Evolutionary conservation across 805 yeast species (phyloP).

Genomic region (Saccharomycopsis fibuligera): DNA sequence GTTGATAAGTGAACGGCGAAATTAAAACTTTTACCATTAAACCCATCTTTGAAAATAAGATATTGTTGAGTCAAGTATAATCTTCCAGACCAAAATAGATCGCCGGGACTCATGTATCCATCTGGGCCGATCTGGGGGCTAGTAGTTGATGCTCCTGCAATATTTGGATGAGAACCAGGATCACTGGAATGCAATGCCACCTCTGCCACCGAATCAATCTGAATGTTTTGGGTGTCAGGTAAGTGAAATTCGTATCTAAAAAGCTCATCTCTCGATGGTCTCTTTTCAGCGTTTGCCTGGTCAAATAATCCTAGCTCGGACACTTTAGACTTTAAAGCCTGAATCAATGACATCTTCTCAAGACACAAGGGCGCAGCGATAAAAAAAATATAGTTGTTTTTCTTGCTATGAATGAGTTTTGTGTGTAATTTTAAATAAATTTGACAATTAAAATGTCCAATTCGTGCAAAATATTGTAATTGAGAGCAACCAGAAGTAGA

Average conservation of each 20-base stretch:
- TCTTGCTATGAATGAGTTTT: too few species aligned
- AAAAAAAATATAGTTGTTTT: too few species aligned
- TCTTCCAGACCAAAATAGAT: conserved; percentile 49
- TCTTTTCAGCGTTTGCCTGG: conserved; percentile 24
- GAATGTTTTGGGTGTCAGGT: conserved; percentile 62
- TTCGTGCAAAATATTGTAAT: too few species aligned
- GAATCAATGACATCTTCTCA: conserved; percentile 17
- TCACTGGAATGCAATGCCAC: conserved; percentile 27
- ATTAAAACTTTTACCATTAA: conserved; percentile 61
- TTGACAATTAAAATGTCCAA: too few species aligned
- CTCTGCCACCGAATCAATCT: conserved; percentile 67
- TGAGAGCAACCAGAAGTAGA: too few species aligned
- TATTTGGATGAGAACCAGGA: not conserved
- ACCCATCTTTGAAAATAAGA: conserved; percentile 64
- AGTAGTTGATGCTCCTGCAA: conserved; percentile 5
- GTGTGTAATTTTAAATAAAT: too few species aligned
- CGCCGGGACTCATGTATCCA: conserved; percentile 20
- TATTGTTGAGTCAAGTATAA: conserved; percentile 71
- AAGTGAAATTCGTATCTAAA: conserved; percentile 62
- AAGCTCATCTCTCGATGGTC: conserved; percentile 60
- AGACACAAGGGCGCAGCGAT: too few species aligned
- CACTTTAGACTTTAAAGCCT: conserved; percentile 18
- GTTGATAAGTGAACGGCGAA: conserved; percentile 71
- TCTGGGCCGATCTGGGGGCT: conserved; percentile 9
- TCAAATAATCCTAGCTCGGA: conserved; percentile 20